Conservation (phyloP, 164 flowering plant genomes). For the Saururus chinensis region DNA sequence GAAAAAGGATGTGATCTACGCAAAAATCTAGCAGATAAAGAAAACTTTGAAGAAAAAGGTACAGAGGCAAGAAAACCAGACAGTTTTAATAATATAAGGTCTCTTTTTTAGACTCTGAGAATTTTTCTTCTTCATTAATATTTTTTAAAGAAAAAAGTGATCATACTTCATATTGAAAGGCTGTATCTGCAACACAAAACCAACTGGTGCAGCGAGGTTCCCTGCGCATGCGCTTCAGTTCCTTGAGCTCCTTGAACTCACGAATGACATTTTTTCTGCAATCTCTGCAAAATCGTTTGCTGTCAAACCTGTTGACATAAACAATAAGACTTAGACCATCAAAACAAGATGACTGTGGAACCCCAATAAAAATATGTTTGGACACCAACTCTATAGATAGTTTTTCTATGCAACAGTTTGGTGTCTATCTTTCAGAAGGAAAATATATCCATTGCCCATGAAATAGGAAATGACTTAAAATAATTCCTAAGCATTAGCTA, state of each 20-base stretch:
- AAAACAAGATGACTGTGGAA: background rate
- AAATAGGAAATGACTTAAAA: no score
- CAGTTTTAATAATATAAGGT: background rate
- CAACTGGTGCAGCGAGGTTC: constrained; percentile 84
- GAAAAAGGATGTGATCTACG: no score
- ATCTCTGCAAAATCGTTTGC: constrained; percentile 98
- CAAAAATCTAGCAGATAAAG: no score
- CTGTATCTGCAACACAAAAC: constrained; percentile 95
- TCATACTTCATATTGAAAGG: constrained; percentile 84
- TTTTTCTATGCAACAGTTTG: background rate
- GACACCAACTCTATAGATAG: background rate
- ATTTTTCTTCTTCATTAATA: no score
- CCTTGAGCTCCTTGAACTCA: constrained; percentile 97
- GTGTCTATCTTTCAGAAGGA: no score
- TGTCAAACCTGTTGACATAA: constrained; percentile 72
- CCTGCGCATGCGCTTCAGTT: constrained; percentile 81
- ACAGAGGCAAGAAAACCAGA: background rate
- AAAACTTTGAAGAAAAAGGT: no score
- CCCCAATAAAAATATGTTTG: background rate
- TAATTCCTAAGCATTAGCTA: no score
- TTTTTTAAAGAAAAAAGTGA: no score
- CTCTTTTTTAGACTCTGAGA: background rate
- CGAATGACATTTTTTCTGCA: constrained; percentile 97
- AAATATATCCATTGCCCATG: no score
- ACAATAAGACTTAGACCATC: background rate